phyloP scores from a whole-genome alignment of 2,329 filamentous ascomycete genomes.

The Penicillium sp. region DNA sequence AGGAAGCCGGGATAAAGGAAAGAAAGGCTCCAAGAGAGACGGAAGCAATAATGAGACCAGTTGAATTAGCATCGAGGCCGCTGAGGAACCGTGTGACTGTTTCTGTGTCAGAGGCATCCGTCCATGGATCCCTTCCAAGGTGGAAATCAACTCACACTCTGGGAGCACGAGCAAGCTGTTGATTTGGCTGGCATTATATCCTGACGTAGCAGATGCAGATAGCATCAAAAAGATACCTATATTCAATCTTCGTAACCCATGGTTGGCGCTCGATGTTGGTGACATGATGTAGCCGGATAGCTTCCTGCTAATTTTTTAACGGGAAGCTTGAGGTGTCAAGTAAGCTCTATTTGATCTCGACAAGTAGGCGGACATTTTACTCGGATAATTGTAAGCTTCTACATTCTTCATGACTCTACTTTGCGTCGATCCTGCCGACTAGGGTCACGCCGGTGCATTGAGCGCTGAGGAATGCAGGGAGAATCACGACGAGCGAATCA shows the following conservation, averaged over 20 bases:
- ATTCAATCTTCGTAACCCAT: conserved; percentile 22
- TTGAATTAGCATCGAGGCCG: conserved; percentile 16
- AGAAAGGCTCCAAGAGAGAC: conserved; percentile 25
- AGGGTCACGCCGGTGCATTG: conserved; percentile 5
- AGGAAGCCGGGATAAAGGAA: conserved; percentile 26
- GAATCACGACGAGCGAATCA: conserved; percentile 12
- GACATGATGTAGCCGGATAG: conserved; percentile 6
- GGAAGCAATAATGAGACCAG: conserved; percentile 25
- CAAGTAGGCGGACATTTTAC: conserved; percentile 5
- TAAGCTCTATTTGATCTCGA: conserved; percentile 5
- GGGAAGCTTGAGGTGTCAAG: neutral
- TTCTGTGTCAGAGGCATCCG: conserved; percentile 3
- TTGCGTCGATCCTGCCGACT: conserved; percentile 8
- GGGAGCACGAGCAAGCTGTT: conserved; percentile 26
- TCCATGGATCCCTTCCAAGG: neutral
- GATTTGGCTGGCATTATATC: conserved; percentile 29
- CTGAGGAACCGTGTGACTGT: conserved; percentile 18
- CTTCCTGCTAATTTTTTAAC: neutral
- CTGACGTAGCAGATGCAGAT: conserved; percentile 26
- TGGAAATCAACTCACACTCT: conserved; percentile 18
- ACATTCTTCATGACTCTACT: conserved; percentile 8
- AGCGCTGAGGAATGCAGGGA: conserved; percentile 17
- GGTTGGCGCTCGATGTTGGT: conserved; percentile 7
- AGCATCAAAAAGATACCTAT: conserved; percentile 26
- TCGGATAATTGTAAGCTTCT: conserved; percentile 8